phyloP scores from a whole-genome alignment of 176 grass and related monocot genomes.

The maize (Zea mays) region Zm-B73-REFERENCE-NAM-5.0 NC_050105.1:53705501-53706000 shows the following conservation, averaged over 20 bases:
- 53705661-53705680: not conserved
- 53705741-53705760: conserved; percentile 8
- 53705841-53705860: not conserved
- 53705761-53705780: not conserved
- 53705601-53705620: not conserved
- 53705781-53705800: conserved; percentile 40
- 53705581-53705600: too few species aligned
- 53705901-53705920: too few species aligned
- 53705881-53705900: too few species aligned
- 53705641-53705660: not conserved
- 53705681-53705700: too few species aligned
- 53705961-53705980: too few species aligned
- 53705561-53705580: too few species aligned
- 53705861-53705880: not conserved
- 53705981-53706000: too few species aligned
- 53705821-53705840: not conserved
- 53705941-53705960: too few species aligned
- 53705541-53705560: too few species aligned
- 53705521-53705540: too few species aligned
- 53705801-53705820: conserved; percentile 23
- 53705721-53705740: conserved; percentile 21
- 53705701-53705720: conserved; percentile 16
- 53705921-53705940: too few species aligned
- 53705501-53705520: too few species aligned
- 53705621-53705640: not conserved